Evolutionary conservation across 306 rosid species (phyloP).

Genomic region (Cucurbita ficifolia): DNA sequence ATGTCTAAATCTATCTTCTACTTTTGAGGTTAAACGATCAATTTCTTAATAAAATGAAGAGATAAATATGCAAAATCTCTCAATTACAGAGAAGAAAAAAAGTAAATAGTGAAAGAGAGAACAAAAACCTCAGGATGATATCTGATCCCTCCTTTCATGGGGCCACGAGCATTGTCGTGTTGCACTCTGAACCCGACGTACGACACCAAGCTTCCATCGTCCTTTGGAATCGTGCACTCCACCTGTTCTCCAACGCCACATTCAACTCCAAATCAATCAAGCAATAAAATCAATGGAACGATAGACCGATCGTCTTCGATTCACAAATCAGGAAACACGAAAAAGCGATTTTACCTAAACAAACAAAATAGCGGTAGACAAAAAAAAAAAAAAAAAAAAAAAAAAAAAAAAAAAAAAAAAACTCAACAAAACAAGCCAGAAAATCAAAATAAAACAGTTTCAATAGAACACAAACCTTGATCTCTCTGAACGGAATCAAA

Average conservation of each 20-base stretch:
- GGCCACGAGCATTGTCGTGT: slow-evolving; percentile 71
- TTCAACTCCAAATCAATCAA: not conserved
- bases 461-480: slow-evolving; percentile 25
- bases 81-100: not conserved
- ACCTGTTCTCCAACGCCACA: slow-evolving; percentile 21
- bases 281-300: not conserved
- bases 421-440: not conserved
- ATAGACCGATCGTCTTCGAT: not conserved
- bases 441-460: not conserved
- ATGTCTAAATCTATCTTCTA: not conserved
- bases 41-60: not conserved
- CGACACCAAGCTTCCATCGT: slow-evolving; percentile 49
- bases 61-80: not conserved
- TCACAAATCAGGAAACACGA: not conserved
- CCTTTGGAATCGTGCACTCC: slow-evolving; percentile 64
- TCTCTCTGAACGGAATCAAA: slow-evolving; percentile 50
- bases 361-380: too few relatives aligned
- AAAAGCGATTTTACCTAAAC: slow-evolving; percentile 5
- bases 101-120: not conserved
- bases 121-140: slow-evolving; percentile 50
- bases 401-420: not conserved
- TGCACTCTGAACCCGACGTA: slow-evolving; percentile 55
- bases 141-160: slow-evolving; percentile 71
- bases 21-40: not conserved
- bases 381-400: too few relatives aligned